Base-by-base conservation (phyloP, 1,139 yeast genomes). In the Protomyces gravidus region DNA sequence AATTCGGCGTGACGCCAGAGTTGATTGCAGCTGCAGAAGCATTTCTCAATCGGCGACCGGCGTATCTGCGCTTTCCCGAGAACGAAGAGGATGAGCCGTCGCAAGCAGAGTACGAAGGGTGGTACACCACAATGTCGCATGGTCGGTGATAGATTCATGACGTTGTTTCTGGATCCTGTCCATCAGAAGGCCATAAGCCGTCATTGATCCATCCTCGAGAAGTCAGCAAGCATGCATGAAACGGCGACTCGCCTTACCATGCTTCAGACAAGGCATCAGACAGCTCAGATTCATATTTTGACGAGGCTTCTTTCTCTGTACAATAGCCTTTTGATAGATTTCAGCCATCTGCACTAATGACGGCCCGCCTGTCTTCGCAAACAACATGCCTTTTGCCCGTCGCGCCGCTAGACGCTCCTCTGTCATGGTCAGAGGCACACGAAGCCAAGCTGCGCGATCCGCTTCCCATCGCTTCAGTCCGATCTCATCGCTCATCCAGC, bases 121-220 rank as follows among this genome's bases (percentile, higher is more conserved):
- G 42, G 42, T 6, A 15, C 6, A 17, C 42, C 9, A 36, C 42
- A 36, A 4, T 36, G 17, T 36, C 42, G 4, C 42, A 5, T n/a
- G 23, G 11, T 5, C 23, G 4, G 5, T 30, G 15, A 28, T 28
- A 28, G 4, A 30, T 15, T 36, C 42, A 36, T 1, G 42, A 17
- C 25, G 42, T 15, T 17, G 42, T n/a, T 11, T 36, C 42, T 36
- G 42, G 42, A 36, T 36, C 21, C 19, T 23, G 42, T 15, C 23
- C 42, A 17, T 36, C 58, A n/a, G 36, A 19, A 9, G 58, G 58
- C 58, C 58, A 53, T 27, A 50, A 45, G n/a, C 58, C 58, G 13
- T 53, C 28, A 15, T 46, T 53, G 26, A 45, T 46, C 58, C 58
- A 53, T 3, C 58, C n/a, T n/a, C n/a, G n/a, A n/a, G n/a, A n/a